A percentile compares a stretch with the other conserved stretches of the same genome.
These are phyloP conservation scores for Hymenoscyphus albidus DNA, from an alignment of 2,329 filamentous ascomycete genomes.

Conservation along the genomic window DNA sequence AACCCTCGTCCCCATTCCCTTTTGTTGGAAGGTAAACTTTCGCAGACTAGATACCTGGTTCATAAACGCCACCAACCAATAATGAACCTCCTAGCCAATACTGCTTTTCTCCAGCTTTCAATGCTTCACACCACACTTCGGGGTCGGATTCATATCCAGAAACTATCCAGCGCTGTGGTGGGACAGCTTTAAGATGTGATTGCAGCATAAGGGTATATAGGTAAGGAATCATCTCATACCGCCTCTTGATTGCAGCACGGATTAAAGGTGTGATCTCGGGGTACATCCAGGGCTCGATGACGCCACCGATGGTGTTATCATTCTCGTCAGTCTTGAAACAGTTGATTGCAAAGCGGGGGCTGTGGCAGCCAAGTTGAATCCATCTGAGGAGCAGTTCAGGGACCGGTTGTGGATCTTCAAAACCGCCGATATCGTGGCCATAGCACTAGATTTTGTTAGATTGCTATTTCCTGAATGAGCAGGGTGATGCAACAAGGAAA, in stretches of 20 bases:
- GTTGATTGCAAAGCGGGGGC: slow-evolving; percentile 70
- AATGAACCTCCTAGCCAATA: slow-evolving; percentile 69
- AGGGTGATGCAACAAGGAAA: not conserved
- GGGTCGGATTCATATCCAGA: slow-evolving; percentile 68
- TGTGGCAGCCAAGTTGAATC: slow-evolving; percentile 68
- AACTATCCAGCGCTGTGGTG: slow-evolving; percentile 68
- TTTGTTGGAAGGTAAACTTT: slow-evolving; percentile 57
- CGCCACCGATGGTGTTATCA: slow-evolving; percentile 64
- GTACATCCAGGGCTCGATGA: slow-evolving; percentile 78
- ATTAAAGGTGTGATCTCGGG: slow-evolving; percentile 60
- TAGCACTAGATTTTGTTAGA: slow-evolving; percentile 45
- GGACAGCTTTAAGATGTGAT: slow-evolving; percentile 56
- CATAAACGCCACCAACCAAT: slow-evolving; percentile 64
- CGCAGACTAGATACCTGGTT: slow-evolving; percentile 50
- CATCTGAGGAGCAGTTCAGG: slow-evolving; percentile 69
- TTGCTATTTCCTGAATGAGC: not conserved
- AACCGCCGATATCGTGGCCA: slow-evolving; percentile 72
- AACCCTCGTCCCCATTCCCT: slow-evolving; percentile 48
- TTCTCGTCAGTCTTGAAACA: slow-evolving; percentile 69
- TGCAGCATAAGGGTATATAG: slow-evolving; percentile 62
- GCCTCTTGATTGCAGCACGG: slow-evolving; percentile 62
- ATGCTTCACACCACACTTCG: slow-evolving; percentile 58
- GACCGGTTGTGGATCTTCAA: slow-evolving; percentile 68
- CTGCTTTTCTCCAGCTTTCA: slow-evolving; percentile 64
- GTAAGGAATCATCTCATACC: slow-evolving; percentile 70